Base-by-base conservation (phyloP, 2,329 filamentous ascomycete genomes). In the Exophiala sp. region DNA sequence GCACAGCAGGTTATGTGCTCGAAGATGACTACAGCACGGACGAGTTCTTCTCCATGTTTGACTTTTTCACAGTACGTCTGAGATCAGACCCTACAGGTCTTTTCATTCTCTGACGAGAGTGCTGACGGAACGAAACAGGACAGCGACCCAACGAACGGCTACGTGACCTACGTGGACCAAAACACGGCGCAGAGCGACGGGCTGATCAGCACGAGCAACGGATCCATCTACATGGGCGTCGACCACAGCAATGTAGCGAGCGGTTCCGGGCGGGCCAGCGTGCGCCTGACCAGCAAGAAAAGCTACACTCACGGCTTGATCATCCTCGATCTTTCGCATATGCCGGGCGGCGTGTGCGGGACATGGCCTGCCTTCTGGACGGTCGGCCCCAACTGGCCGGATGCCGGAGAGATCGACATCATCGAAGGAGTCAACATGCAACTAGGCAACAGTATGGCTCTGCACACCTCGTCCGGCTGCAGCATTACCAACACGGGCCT, bases 401-500 rank as follows among this genome's bases (percentile, higher is more conserved):
- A 65, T 35, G 71, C 73, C 6, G 86, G 86, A 40, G 86, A 90
- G 68, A 86, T 91, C 60, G 86, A 91, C 65, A 85, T 90, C 61
- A 80, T 90, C 59, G 86, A 90, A 70, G 85, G 85, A 30, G 83
- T 88, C 59, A 86, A 88, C 69, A 69, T 73, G 18, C 76, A 81
- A 54, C 64, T 69, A 2, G 68, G 73, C 51, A 79, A 85, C 65
- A 67, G 74, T 39, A 73, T 88, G 68, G 83, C 85, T 27, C 74
- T 93, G 13, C 83, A 88, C 71, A 87, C 85, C 1, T 67, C 68
- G 8, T 57, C 72, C 2, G 78, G 78, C 40, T 89, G 85, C 70
- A 66, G 65, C 21, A 76, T 86, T 61, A 63, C 64, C 57, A 74
- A 73, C 61, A 64, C 66, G 2, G 78, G 75, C 43, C 16, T 47